These are phyloP conservation scores for Heritiera fomes DNA, from an alignment of 345 rosid genomes.

Conservation along the genomic window DNA sequence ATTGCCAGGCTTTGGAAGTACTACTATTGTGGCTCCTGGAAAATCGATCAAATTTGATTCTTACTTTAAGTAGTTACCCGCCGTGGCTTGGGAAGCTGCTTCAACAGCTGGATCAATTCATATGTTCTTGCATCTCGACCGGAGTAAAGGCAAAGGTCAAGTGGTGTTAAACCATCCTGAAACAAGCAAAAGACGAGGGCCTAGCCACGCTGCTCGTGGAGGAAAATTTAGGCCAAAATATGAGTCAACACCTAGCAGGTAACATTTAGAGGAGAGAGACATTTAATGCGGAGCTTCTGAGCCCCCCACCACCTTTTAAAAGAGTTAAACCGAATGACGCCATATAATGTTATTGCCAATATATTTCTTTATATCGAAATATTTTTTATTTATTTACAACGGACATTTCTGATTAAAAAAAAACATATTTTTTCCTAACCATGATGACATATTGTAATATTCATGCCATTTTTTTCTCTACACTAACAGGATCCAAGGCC, in stretches of 20 bases:
- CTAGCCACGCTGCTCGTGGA: neutral
- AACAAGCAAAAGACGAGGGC: neutral
- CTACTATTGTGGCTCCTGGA: neutral
- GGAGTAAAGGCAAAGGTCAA: slow-evolving; percentile 72
- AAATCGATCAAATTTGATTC: neutral
- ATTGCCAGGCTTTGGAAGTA: neutral
- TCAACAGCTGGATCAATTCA: slow-evolving; percentile 75
- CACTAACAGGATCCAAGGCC: too few relatives aligned
- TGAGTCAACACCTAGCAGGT: neutral
- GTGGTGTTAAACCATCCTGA: slow-evolving; percentile 86
- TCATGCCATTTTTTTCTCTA: too few relatives aligned
- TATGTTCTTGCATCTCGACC: slow-evolving; percentile 65
- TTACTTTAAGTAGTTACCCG: neutral
- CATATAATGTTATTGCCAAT: too few relatives aligned
- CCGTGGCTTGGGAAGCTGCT: slow-evolving; percentile 50
- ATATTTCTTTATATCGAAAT: too few relatives aligned
- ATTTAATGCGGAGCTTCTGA: slow-evolving; percentile 1
- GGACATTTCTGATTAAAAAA: too few relatives aligned
- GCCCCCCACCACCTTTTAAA: neutral
- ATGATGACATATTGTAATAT: too few relatives aligned
- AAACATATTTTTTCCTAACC: too few relatives aligned
- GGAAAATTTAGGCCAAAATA: neutral
- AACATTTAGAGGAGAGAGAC: neutral
- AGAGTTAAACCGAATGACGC: too few relatives aligned
- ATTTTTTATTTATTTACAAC: too few relatives aligned